Conservation (phyloP, 1,284 basidiomycete species). For the Phylloboletellus chloephorus region DNA sequence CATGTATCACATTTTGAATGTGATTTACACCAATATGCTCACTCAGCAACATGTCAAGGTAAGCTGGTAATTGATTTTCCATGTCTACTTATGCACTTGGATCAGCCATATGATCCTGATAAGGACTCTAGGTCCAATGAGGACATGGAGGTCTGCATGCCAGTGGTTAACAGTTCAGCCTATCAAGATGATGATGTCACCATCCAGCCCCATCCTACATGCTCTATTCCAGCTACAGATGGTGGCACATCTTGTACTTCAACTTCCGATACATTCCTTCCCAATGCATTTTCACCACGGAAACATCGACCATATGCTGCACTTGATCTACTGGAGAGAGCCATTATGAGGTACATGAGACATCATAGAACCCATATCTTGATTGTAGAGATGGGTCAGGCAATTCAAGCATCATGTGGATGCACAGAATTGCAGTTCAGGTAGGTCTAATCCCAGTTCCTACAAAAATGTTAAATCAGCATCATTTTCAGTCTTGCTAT, state of each 20-base stretch:
- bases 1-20: slow-evolving; percentile 23
- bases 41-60: slow-evolving; percentile 13
- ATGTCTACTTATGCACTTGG: background rate
- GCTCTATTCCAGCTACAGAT: background rate
- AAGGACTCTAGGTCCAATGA: slow-evolving; percentile 1
- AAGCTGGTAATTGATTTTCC: background rate
- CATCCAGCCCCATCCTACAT: background rate
- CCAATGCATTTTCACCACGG: slow-evolving; percentile 20
- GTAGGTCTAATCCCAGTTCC: slow-evolving; percentile 13
- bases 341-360: slow-evolving; percentile 21
- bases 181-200: background rate
- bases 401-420: slow-evolving; percentile 9
- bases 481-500: slow-evolving; percentile 17
- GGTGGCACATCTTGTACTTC: background rate
- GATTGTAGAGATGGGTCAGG: slow-evolving; percentile 15
- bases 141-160: background rate
- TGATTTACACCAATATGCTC: slow-evolving; percentile 14
- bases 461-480: slow-evolving; percentile 1
- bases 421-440: slow-evolving; percentile 23
- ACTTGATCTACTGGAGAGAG: slow-evolving; percentile 17
- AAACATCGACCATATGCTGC: slow-evolving; percentile 21
- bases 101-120: slow-evolving; percentile 8
- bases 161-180: slow-evolving; percentile 1
- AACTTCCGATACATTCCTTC: slow-evolving; percentile 6
- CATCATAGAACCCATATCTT: slow-evolving; percentile 7